Conservation (phyloP, 257 asterid species). For the Nicotiana noctiflora region DNA sequence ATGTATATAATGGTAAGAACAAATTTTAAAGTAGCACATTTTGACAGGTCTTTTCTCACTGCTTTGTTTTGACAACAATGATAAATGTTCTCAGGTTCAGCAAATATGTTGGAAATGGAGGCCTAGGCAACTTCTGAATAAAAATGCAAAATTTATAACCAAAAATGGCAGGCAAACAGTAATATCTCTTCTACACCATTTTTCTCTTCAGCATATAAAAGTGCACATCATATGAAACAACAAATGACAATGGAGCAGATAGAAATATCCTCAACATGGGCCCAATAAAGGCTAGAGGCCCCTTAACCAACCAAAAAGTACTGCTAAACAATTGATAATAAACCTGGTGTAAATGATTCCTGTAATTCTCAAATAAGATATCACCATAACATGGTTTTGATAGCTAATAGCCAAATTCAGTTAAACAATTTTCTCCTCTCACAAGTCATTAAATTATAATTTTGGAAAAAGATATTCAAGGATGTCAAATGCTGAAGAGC, state of each 20-base stretch:
- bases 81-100: neutral
- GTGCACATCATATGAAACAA: neutral
- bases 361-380: neutral
- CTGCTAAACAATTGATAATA: neutral
- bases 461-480: neutral
- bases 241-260: neutral
- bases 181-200: neutral
- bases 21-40: neutral
- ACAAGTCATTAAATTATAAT: neutral
- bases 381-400: neutral
- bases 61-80: neutral
- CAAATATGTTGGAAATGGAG: neutral
- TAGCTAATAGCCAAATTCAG: neutral
- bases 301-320: neutral
- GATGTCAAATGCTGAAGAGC: neutral
- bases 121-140: neutral
- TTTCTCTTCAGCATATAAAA: neutral
- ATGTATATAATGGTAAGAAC: neutral
- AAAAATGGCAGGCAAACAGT: conserved; percentile 2
- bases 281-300: neutral
- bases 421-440: neutral
- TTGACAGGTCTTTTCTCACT: neutral
- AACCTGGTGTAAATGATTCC: neutral
- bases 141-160: neutral
- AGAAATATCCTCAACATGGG: neutral